These are phyloP conservation scores for Metarhizium robertsii DNA, from an alignment of 2,329 filamentous ascomycete species.

Conservation along the genomic window DNA sequence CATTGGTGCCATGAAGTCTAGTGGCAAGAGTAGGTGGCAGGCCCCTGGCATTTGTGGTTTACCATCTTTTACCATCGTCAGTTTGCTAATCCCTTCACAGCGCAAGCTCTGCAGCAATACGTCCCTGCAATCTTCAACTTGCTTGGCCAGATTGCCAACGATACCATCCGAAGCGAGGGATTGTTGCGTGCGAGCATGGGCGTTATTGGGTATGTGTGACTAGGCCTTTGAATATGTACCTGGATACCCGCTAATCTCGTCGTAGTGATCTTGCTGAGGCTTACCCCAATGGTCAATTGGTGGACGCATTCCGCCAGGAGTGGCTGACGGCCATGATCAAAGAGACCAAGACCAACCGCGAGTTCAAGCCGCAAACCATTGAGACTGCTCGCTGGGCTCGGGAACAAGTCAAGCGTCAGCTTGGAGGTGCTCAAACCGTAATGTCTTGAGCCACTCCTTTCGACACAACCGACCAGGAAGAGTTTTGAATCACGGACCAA, in stretches of 20 bases:
- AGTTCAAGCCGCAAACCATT: slow-evolving; percentile 75
- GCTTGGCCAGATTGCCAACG: slow-evolving; percentile 68
- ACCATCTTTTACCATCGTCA: neutral
- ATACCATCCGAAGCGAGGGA: slow-evolving; percentile 82
- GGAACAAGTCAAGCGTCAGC: slow-evolving; percentile 92
- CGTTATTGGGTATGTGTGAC: slow-evolving; percentile 71
- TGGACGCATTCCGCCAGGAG: slow-evolving; percentile 76
- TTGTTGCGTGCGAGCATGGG: slow-evolving; percentile 93
- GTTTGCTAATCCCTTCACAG: slow-evolving; percentile 33
- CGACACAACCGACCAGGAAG: neutral
- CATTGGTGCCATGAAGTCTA: slow-evolving; percentile 84
- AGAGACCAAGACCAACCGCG: slow-evolving; percentile 81
- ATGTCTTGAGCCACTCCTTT: slow-evolving; percentile 38
- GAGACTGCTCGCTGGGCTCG: slow-evolving; percentile 96
- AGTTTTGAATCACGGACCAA: slow-evolving; percentile 2
- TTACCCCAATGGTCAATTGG: slow-evolving; percentile 83
- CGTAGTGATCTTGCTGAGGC: slow-evolving; percentile 82
- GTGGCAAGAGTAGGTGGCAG: slow-evolving; percentile 61
- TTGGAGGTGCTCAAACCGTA: slow-evolving; percentile 41
- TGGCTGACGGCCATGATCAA: slow-evolving; percentile 87
- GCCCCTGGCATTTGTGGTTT: neutral
- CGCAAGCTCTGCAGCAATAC: slow-evolving; percentile 63
- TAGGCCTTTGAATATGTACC: neutral
- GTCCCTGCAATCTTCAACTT: slow-evolving; percentile 82
- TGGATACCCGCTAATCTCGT: slow-evolving; percentile 8